Conservation (phyloP, 1,284 basidiomycete genomes). For the Inonotus hispidus region DNA sequence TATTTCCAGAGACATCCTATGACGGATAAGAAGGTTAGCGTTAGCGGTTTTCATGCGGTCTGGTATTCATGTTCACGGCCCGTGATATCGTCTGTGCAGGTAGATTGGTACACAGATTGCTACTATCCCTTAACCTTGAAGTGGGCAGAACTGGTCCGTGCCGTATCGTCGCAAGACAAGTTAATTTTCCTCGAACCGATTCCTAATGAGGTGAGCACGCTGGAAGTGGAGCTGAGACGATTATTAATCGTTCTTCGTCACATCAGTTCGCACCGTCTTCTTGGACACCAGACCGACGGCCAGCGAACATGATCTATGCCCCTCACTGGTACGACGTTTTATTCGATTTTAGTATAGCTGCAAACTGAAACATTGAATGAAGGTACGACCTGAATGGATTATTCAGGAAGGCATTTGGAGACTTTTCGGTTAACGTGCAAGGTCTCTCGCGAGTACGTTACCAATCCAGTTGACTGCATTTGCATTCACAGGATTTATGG, state of each 20-base stretch:
- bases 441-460: slow-evolving; percentile 68
- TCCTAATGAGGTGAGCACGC: slow-evolving; percentile 76
- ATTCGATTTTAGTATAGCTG: background rate
- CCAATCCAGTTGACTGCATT: slow-evolving; percentile 7
- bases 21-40: slow-evolving; percentile 50
- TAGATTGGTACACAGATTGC: slow-evolving; percentile 83
- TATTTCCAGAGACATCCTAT: slow-evolving; percentile 76
- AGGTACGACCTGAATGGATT: slow-evolving; percentile 89
- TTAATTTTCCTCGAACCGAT: slow-evolving; percentile 78
- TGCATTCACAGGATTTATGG: background rate
- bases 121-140: slow-evolving; percentile 77
- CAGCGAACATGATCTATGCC: slow-evolving; percentile 77
- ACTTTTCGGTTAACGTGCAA: slow-evolving; percentile 88
- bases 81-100: no score
- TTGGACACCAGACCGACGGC: slow-evolving; percentile 62
- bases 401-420: slow-evolving; percentile 76
- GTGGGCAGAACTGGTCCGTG: slow-evolving; percentile 70
- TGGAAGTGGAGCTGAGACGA: background rate
- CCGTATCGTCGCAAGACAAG: slow-evolving; percentile 48
- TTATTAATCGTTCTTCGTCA: background rate
- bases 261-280: slow-evolving; percentile 69
- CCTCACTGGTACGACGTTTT: slow-evolving; percentile 74
- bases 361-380: background rate
- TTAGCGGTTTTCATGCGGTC: background rate
- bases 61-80: slow-evolving; percentile 1